Evolutionary conservation across 371 early-diverging fungal species (phyloP).

Genomic region (Saksenaea vasiformis): DNA sequence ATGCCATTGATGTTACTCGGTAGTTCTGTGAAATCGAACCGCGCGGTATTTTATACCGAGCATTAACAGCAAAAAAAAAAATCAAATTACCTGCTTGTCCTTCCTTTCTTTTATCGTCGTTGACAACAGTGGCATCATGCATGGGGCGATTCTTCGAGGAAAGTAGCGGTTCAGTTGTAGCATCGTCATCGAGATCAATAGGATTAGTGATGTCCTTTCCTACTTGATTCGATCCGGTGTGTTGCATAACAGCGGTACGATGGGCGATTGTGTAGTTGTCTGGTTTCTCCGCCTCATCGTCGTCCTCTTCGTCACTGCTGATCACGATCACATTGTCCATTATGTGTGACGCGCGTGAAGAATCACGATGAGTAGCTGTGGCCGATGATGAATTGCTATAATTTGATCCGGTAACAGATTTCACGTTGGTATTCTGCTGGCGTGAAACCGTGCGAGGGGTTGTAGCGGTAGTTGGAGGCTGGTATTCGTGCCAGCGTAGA

Average conservation of each 20-base stretch:
- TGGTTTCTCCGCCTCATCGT: too few relatives aligned
- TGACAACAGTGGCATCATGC: neutral
- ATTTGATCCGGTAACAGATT: neutral
- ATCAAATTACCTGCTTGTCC: neutral
- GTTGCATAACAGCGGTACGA: too few relatives aligned
- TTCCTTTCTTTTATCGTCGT: neutral
- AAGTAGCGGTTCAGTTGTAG: neutral
- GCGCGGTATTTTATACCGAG: too few relatives aligned
- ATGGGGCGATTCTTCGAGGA: neutral
- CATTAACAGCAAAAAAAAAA: too few relatives aligned
- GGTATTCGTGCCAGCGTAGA: neutral
- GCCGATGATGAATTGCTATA: neutral
- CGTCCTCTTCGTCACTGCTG: conserved; percentile 28
- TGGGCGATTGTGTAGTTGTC: too few relatives aligned
- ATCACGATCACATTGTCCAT: conserved; percentile 16
- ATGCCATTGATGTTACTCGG: neutral
- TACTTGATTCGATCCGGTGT: too few relatives aligned
- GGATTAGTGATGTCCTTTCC: neutral
- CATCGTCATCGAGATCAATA: conserved; percentile 14
- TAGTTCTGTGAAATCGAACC: neutral
- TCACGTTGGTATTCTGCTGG: neutral
- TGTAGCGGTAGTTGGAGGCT: neutral
- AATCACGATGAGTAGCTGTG: neutral
- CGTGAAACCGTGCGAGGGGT: neutral
- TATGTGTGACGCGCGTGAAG: neutral